Evolutionary conservation across 2,329 filamentous ascomycete genomes (phyloP).

Genomic region (Trichophyton benhamiae): DNA sequence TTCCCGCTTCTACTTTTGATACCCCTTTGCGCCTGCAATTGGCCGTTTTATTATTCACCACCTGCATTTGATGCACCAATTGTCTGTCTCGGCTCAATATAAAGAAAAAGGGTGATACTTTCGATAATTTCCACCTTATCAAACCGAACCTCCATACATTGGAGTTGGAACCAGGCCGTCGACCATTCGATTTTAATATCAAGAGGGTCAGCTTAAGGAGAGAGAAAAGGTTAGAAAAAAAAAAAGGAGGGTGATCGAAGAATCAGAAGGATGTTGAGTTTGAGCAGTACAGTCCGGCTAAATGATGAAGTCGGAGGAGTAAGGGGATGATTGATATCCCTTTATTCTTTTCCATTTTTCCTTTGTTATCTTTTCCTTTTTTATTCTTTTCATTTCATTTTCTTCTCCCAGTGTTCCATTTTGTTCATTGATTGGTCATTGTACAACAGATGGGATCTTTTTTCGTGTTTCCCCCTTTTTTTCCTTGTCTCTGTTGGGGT

Average conservation of each 20-base stretch:
- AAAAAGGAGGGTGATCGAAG: neutral
- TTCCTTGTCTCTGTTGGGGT: neutral
- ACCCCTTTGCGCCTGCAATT: neutral
- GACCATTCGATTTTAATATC: neutral
- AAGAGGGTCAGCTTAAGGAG: neutral
- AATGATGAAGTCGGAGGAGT: neutral
- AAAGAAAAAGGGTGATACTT: neutral
- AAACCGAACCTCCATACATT: neutral
- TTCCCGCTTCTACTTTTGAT: neutral
- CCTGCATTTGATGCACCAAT: neutral
- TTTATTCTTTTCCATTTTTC: constrained; percentile 12
- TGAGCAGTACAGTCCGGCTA: neutral
- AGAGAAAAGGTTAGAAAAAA: neutral
- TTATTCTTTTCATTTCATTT: constrained; percentile 10
- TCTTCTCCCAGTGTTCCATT: constrained; percentile 5
- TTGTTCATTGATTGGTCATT: neutral
- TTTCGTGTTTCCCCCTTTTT: neutral
- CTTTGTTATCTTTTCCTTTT: constrained; percentile 9
- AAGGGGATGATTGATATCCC: constrained; percentile 9
- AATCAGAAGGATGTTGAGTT: neutral
- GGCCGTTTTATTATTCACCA: neutral
- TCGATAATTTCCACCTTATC: neutral
- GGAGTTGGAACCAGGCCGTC: neutral
- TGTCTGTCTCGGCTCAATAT: neutral
- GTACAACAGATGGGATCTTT: constrained; percentile 4